A percentile compares a stretch with the other conserved stretches of the same genome.
Evolutionary conservation across 495 filamentous ascomycete species (phyloP).

Genomic region (Aspergillus conjunctus): DNA sequence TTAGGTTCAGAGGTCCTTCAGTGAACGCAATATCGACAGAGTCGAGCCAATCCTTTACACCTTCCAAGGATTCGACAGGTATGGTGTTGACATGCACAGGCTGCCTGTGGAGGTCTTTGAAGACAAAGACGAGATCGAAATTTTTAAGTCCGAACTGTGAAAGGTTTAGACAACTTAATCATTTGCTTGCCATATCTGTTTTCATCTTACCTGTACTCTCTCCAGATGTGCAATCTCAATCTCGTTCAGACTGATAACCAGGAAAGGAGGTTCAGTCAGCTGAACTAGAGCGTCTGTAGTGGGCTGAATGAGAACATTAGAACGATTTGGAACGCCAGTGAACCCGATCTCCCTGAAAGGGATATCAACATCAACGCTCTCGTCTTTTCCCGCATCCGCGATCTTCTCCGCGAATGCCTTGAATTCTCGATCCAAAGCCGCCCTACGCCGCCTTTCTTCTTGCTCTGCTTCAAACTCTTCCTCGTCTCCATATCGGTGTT

Average conservation of each 20-base stretch:
- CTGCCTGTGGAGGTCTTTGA: conserved; percentile 88
- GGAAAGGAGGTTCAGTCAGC: conserved; percentile 94
- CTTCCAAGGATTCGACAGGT: conserved; percentile 89
- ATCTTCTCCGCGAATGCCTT: conserved; percentile 98
- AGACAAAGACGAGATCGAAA: conserved; percentile 97
- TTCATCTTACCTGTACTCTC: conserved; percentile 70
- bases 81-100: conserved; percentile 98
- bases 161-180: conserved; percentile 22
- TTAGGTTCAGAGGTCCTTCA: conserved; percentile 95
- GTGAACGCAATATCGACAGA: conserved; percentile 90
- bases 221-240: conserved; percentile 97
- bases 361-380: conserved; percentile 87
- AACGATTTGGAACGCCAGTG: conserved; percentile 92
- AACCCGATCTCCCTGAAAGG: conserved; percentile 97
- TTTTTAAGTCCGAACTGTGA: conserved; percentile 92
- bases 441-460: conserved; percentile 87
- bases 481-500: conserved; percentile 98
- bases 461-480: conserved; percentile 99
- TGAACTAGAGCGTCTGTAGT: conserved; percentile 98
- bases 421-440: conserved; percentile 92
- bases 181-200: neutral
- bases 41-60: conserved; percentile 98
- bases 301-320: conserved; percentile 91
- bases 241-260: conserved; percentile 90
- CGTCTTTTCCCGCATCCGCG: conserved; percentile 83